Evolutionary conservation across 2,329 filamentous ascomycete genomes (phyloP), one percentile per base, ranked within the genome.

Genomic region (Neopestalotiopsis sp.): DNA sequence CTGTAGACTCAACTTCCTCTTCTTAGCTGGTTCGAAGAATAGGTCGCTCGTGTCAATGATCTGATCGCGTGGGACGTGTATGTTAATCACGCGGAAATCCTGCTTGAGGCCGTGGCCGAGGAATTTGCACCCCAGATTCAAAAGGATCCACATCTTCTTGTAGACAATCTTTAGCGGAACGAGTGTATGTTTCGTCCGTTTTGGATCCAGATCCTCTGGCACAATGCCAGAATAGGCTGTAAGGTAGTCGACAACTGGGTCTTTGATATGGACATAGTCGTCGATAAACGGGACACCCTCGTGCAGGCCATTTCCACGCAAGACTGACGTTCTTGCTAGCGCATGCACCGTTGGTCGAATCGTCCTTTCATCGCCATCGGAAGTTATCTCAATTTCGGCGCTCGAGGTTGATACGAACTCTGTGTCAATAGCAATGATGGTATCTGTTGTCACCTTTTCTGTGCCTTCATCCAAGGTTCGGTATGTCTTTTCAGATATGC

Each of bases 81-180:
- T 98, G 80, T 99, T 99, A 81, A 97, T 97, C 68, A 97, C 97
- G 66, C 96, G 94, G 82, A 99, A 98, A 81, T 99, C 96, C 74
- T 96, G 95, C 73, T 94, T 94, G 57, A 99, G 85, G 4, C 95
- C 95, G 76, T 99, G 96, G 2, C 96, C 96, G 4, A 99, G 88
- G 78, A 99, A 99, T 71, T 93, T 90, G 81, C 94, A 97, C 62
- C 96, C 96, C 0, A 98, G 86, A 77, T 99, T 99, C 40, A 99
- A 88, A 20, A 99, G 86, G 17, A 98, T 89, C 97, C 97, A 99
- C 38, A 99, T 90, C 80, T 98, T 98, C 82, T 99, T 99, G 85
- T 98, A 99, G 1, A 94, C 95, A 69, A 93, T 89, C 79, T 99
- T 99, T 56, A 98, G 86, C 1, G 92, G 88, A 9, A 98, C 91